phyloP scores from a whole-genome alignment of 306 rosid species.

The Malus fusca region DNA sequence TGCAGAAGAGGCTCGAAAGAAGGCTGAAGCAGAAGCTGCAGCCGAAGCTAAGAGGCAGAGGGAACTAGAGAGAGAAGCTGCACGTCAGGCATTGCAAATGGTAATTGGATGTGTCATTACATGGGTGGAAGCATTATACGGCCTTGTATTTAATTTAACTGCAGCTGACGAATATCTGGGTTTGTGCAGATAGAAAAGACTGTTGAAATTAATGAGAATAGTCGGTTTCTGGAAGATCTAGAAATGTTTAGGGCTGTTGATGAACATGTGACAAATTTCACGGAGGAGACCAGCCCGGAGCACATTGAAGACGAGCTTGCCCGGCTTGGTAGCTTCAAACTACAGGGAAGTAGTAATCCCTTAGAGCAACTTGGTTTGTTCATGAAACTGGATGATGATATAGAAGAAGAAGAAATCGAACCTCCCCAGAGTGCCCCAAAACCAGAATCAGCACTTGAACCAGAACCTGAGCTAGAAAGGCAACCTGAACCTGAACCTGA shows the following conservation, averaged over 20 bases:
- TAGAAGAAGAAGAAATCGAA: constrained; percentile 58
- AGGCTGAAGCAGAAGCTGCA: constrained; percentile 73
- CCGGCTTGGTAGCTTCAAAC: constrained; percentile 48
- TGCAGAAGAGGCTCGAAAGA: constrained; percentile 83
- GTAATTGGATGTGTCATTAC: constrained; percentile 22
- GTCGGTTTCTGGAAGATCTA: constrained; percentile 75
- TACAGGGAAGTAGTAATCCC: constrained; percentile 60
- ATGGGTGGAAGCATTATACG: background rate
- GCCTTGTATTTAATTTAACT: background rate
- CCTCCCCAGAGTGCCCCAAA: constrained; percentile 25
- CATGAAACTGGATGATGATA: constrained; percentile 76
- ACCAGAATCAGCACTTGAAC: background rate
- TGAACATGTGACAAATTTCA: constrained; percentile 41
- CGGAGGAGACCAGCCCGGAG: constrained; percentile 52
- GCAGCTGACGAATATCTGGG: constrained; percentile 7
- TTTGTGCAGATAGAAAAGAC: constrained; percentile 77
- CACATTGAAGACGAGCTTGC: constrained; percentile 30
- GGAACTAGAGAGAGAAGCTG: constrained; percentile 91
- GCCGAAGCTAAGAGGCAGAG: constrained; percentile 74
- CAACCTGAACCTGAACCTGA: background rate
- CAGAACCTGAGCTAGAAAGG: background rate
- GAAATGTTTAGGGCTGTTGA: constrained; percentile 67
- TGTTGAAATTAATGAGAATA: constrained; percentile 71
- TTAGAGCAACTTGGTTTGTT: constrained; percentile 73
- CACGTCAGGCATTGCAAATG: constrained; percentile 80